Conservation (phyloP, 2,329 filamentous ascomycete genomes). For the Torrubiella hemipterigena region DNA sequence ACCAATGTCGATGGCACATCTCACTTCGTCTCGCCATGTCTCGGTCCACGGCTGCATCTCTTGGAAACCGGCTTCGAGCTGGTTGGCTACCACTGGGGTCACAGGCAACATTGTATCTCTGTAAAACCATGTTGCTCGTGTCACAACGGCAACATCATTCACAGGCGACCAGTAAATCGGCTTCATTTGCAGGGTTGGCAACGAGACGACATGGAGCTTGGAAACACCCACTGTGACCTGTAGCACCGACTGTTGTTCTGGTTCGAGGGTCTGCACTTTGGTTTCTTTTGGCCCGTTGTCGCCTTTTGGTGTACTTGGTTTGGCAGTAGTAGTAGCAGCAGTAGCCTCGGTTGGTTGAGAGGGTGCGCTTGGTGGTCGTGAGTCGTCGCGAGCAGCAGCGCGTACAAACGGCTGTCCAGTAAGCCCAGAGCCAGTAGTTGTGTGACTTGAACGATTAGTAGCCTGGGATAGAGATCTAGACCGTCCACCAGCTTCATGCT, state of each 20-base stretch:
- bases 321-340: too few relatives aligned
- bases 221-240: conserved; percentile 84
- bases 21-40: conserved; percentile 85
- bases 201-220: conserved; percentile 75
- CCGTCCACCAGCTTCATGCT: too few relatives aligned
- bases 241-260: conserved; percentile 1
- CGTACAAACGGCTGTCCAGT: too few relatives aligned
- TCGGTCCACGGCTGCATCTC: conserved; percentile 81
- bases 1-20: conserved; percentile 82
- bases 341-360: too few relatives aligned
- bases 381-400: too few relatives aligned
- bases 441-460: too few relatives aligned
- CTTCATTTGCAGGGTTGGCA: conserved; percentile 78
- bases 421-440: too few relatives aligned
- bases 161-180: conserved; percentile 97
- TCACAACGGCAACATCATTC: conserved; percentile 73
- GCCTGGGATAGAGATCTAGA: too few relatives aligned
- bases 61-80: conserved; percentile 80
- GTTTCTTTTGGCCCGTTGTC: too few relatives aligned
- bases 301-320: too few relatives aligned
- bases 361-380: too few relatives aligned
- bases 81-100: conserved; percentile 75
- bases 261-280: too few relatives aligned
- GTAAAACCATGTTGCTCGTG: conserved; percentile 94
- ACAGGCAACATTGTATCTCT: conserved; percentile 86